A percentile compares a stretch with the other conserved stretches of the same genome.
Evolutionary conservation across 257 asterid genomes (phyloP).

Genomic region (Striga asiatica): DNA sequence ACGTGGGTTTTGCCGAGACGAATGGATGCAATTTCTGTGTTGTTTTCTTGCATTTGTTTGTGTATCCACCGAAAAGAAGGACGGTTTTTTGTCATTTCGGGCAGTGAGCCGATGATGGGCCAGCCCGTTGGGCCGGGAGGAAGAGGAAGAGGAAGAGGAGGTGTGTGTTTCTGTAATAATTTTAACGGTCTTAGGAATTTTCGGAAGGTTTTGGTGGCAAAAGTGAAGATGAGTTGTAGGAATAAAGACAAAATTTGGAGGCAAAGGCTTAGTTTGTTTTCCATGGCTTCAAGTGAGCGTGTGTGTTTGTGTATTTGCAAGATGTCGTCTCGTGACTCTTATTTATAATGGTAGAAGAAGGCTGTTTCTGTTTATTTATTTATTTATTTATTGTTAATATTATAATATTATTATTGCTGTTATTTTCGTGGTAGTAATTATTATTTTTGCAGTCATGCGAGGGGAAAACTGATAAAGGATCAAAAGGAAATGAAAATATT

Average conservation of each 20-base stretch:
- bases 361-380: too few relatives aligned
- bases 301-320: neutral
- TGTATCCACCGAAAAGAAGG: constrained; percentile 21
- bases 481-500: too few relatives aligned
- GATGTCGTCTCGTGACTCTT: too few relatives aligned
- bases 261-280: neutral
- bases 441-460: too few relatives aligned
- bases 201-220: neutral
- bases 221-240: too few relatives aligned
- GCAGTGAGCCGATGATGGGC: constrained; percentile 14
- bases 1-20: constrained; percentile 15
- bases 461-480: too few relatives aligned
- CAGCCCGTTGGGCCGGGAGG: constrained; percentile 12
- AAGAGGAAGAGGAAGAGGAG: neutral
- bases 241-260: neutral
- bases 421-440: too few relatives aligned
- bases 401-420: too few relatives aligned
- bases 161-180: neutral
- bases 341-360: too few relatives aligned
- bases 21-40: constrained; percentile 20
- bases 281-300: neutral
- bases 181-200: neutral
- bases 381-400: too few relatives aligned
- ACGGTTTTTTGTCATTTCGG: constrained; percentile 8
- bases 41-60: constrained; percentile 11